phyloP scores from a whole-genome alignment of 805 yeast genomes.

The Ogataea zsoltii region DNA sequence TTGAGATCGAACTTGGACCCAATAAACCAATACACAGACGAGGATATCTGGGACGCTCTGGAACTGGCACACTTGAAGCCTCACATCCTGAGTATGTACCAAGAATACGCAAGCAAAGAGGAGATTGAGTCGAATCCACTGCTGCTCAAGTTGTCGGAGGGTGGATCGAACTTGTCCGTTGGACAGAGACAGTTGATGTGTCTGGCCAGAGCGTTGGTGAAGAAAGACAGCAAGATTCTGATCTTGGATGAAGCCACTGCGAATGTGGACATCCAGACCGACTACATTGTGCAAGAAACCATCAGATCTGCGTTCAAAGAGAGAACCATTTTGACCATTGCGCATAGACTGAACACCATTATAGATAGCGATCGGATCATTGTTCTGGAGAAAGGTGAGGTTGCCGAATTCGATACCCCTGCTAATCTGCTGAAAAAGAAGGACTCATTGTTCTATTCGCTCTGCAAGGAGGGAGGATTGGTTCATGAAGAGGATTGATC shows the following conservation, averaged over 20 bases:
- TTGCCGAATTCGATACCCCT: constrained; percentile 78
- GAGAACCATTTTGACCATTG: constrained; percentile 80
- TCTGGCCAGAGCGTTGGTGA: constrained; percentile 73
- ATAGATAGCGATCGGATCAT: constrained; percentile 78
- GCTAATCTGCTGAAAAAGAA: constrained; percentile 61
- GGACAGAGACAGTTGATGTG: constrained; percentile 90
- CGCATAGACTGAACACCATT: constrained; percentile 81
- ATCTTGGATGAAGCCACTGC: constrained; percentile 88
- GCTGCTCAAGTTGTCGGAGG: constrained; percentile 32
- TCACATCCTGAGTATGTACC: constrained; percentile 57
- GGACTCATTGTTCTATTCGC: constrained; percentile 71
- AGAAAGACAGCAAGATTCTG: constrained; percentile 56
- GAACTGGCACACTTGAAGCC: constrained; percentile 75
- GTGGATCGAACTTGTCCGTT: constrained; percentile 69
- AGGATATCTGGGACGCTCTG: constrained; percentile 79
- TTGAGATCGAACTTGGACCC: constrained; percentile 89
- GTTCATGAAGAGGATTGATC: constrained; percentile 20
- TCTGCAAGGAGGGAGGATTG: constrained; percentile 79
- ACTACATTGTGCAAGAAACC: constrained; percentile 72
- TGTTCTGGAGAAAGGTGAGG: constrained; percentile 72
- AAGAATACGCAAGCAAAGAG: constrained; percentile 45
- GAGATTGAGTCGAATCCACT: constrained; percentile 32
- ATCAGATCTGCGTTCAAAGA: constrained; percentile 73
- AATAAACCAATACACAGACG: constrained; percentile 62
- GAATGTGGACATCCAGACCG: constrained; percentile 86